Conservation (phyloP, 345 rosid species). For the Noccaea caerulescens region DNA sequence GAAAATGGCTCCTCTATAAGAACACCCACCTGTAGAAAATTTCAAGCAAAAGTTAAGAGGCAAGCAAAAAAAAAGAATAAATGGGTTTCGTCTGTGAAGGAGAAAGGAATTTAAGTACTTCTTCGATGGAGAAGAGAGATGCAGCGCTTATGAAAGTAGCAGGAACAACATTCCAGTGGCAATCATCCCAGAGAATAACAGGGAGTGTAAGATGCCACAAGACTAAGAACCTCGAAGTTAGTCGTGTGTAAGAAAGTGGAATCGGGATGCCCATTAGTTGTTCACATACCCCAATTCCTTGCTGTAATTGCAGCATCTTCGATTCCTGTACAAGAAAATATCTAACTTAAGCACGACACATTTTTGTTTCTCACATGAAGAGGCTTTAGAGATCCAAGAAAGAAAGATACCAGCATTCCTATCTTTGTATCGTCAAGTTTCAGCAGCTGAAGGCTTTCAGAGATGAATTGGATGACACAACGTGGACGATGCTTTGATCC, state of each 20-base stretch:
- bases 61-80: conserved; percentile 14
- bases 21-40: conserved; percentile 77
- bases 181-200: conserved; percentile 95
- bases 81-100: neutral
- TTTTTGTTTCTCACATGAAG: neutral
- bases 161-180: conserved; percentile 96
- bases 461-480: conserved; percentile 77
- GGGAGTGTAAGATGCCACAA: conserved; percentile 97
- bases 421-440: conserved; percentile 66
- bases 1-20: conserved; percentile 98
- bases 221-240: conserved; percentile 93
- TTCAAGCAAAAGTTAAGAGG: conserved; percentile 10
- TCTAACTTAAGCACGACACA: neutral
- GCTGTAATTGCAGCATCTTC: conserved; percentile 72
- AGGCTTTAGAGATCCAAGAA: conserved; percentile 2
- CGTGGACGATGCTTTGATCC: conserved; percentile 79
- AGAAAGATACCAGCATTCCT: conserved; percentile 61
- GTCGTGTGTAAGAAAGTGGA: conserved; percentile 90
- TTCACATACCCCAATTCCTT: conserved; percentile 89
- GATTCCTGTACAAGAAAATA: conserved; percentile 58
- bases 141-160: conserved; percentile 96
- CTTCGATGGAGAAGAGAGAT: conserved; percentile 98
- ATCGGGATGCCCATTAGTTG: conserved; percentile 84
- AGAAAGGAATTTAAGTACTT: conserved; percentile 46
- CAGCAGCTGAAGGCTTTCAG: conserved; percentile 66